Conservation (phyloP, 495 filamentous ascomycete genomes). For the Aspergillus bertholletiae region DNA sequence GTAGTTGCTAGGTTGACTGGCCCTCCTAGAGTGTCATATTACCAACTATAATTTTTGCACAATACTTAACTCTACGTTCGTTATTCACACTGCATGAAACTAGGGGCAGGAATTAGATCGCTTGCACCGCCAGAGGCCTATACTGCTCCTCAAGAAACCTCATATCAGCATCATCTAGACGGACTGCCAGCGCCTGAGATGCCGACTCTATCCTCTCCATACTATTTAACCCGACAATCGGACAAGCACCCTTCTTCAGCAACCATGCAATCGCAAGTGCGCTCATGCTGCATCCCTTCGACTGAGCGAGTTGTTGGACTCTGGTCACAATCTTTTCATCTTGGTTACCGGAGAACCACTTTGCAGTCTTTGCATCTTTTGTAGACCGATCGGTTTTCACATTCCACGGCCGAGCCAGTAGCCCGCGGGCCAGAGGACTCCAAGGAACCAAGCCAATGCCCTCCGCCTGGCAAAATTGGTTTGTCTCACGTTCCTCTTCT, state of each 20-base stretch:
- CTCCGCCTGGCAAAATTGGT: conserved; percentile 60
- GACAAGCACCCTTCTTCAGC: conserved; percentile 41
- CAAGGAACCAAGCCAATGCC: conserved; percentile 68
- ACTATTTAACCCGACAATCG: conserved; percentile 60
- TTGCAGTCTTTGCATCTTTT: background rate
- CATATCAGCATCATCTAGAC: conserved; percentile 53
- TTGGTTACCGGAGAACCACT: conserved; percentile 5
- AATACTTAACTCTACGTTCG: too few species aligned
- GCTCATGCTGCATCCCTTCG: conserved; percentile 53
- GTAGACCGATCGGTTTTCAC: conserved; percentile 15
- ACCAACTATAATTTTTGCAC: too few species aligned
- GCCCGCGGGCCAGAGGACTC: conserved; percentile 52
- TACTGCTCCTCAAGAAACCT: conserved; percentile 60
- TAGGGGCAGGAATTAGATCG: too few species aligned
- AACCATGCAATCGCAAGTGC: conserved; percentile 62
- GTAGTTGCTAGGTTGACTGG: too few species aligned
- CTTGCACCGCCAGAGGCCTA: conserved; percentile 11
- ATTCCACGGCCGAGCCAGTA: conserved; percentile 44
- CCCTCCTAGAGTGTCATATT: too few species aligned
- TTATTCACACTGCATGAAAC: too few species aligned
- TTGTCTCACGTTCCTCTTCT: conserved; percentile 74
- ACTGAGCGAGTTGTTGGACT: conserved; percentile 57
- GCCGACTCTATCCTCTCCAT: conserved; percentile 54
- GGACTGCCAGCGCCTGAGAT: conserved; percentile 40
- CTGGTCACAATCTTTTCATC: conserved; percentile 48